Evolutionary conservation across 1,284 basidiomycete species (phyloP), one percentile per base, ranked within the genome.

Genomic region (Takashimella tepidaria): DNA sequence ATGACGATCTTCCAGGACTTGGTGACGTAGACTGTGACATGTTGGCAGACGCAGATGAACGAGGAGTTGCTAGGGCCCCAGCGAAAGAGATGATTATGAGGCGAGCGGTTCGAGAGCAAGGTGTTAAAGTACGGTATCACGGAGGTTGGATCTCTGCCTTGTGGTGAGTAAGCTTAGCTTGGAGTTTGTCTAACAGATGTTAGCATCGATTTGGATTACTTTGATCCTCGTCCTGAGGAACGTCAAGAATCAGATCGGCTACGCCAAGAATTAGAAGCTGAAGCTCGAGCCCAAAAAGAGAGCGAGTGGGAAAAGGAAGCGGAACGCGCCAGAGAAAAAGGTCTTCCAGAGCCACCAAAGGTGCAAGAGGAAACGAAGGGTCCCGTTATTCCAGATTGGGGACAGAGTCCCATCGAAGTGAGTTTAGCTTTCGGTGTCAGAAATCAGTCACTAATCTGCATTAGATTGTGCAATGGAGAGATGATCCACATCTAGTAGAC

Each of bases 1-100:
- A 75, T 47, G 62, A 60, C 8, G 60, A 61, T 16, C 44, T 55
- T 20, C 59, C 60, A 22, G 72, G 71, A 13, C 52, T 70, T 6
- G 72, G 74, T 20, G 75, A 76, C 52, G 64, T 76, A 5, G 76
- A 78, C 54, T 75, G 73, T 47, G 76, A 78, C 60, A 77, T 77
- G 76, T 58, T 78, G n/a, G 75, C 76, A 3, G 76, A 78, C 57
- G 72, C 75, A 16, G 73, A 74, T 45, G 73, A 76, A 47, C 56
- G 67, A 12, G 76, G 76, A 2, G 44, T 55, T 26, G 73, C 75
- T 1, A 65, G 75, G 19, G 62, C 67, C 0, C 63, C 63, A 5
- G 75, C 72, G 0, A 59, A 59, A 22, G 69, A 68, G 47, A 66
- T 67, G 49, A 62, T 75, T 40, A 63, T 66, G 56, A 55, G 74